These are phyloP conservation scores for Fusarium chaquense DNA, from an alignment of 2,329 filamentous ascomycete genomes.

Conservation along the genomic window DNA sequence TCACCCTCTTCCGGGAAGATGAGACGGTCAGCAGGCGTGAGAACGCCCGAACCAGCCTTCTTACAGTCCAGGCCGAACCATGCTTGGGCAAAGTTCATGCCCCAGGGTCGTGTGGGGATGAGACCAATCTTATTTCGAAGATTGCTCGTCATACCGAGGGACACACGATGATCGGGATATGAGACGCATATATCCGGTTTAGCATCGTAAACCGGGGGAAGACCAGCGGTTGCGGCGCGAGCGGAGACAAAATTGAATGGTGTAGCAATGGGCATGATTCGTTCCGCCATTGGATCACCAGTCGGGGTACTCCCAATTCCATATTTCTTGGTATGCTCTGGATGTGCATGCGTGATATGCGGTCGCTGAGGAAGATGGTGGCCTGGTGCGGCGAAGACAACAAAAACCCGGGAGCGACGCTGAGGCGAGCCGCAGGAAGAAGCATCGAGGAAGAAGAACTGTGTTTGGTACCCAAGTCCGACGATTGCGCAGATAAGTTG, in stretches of 20 bases:
- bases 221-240: slow-evolving; percentile 65
- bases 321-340: slow-evolving; percentile 46
- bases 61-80: slow-evolving; percentile 53
- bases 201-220: slow-evolving; percentile 73
- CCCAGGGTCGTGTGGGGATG: slow-evolving; percentile 71
- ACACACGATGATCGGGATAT: slow-evolving; percentile 75
- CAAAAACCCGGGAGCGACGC: slow-evolving; percentile 74
- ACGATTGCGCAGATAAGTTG: slow-evolving; percentile 80
- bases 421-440: slow-evolving; percentile 77
- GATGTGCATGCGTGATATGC: slow-evolving; percentile 72
- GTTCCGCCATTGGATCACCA: slow-evolving; percentile 68
- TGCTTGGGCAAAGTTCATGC: slow-evolving; percentile 63
- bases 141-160: slow-evolving; percentile 54
- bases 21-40: slow-evolving; percentile 55
- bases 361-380: slow-evolving; percentile 68
- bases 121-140: slow-evolving; percentile 62
- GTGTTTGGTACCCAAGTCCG: slow-evolving; percentile 80
- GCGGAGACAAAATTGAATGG: slow-evolving; percentile 71
- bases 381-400: slow-evolving; percentile 77
- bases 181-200: slow-evolving; percentile 71
- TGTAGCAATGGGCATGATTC: slow-evolving; percentile 58
- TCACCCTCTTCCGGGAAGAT: slow-evolving; percentile 54
- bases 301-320: slow-evolving; percentile 71
- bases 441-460: slow-evolving; percentile 75
- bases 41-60: slow-evolving; percentile 48